Base-by-base conservation (phyloP, 2,329 filamentous ascomycete species). In the Xylogone sp. region DNA sequence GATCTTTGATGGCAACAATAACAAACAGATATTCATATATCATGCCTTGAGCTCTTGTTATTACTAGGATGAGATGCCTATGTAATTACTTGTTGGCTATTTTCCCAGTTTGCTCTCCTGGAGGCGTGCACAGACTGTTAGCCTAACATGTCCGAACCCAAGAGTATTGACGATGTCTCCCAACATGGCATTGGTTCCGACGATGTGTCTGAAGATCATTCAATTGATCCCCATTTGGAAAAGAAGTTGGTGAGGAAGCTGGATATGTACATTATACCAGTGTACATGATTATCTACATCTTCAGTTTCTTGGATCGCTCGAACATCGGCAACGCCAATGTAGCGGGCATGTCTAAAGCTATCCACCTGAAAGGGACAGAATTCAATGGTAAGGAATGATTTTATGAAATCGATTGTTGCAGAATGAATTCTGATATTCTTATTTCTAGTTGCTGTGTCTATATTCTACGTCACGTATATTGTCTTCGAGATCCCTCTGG, bases 261-360 rank as follows among this genome's bases (percentile, higher is more conserved):
- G 10, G 77, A 79, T 50, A 43, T 72, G 3, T 69, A 69, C 3
- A 72, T 79, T 47, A 70, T 73, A 3, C 76, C 76, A 0, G 73
- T 81, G 50, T 76, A 82, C 52, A 80, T 79, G 72, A 63, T 79
- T 45, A 70, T 81, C 3, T 83, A 81, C 54, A 59, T 83, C 19
- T 71, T 72, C 3, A 79, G 74, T 54, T 81, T 78, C 58, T 67
- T 82, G 42, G 81, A 84, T 62, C 71, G 80, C 49, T 69, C 70
- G 19, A 79, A 78, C 56, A 79, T 81, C 39, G 74, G 74, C 64
- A 63, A 61, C 45, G 58, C 59, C 9, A 56, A 59, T 19, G 52
- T 56, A 9, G 58, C 59, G 12, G 57, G 57, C 21, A 53, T 61
- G 44, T 21, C 52, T 16, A 56, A 42, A n/a, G 58, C 58, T 34